Base-by-base conservation (phyloP, 2,329 filamentous ascomycete species). In the Trichoderma sp. region DNA sequence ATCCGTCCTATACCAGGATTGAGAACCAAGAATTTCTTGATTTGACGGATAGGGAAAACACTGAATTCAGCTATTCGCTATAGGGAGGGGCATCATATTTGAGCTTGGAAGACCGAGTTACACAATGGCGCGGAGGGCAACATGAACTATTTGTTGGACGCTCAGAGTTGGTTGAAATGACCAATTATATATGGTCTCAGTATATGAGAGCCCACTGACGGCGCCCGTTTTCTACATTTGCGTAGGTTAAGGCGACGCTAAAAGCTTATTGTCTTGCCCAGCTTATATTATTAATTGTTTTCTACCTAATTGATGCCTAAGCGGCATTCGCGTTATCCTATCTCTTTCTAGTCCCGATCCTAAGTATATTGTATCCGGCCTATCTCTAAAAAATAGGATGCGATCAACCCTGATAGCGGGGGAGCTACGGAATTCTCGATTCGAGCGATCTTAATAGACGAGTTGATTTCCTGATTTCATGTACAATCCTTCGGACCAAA, bases 21-120 rank as follows among this genome's bases (percentile, higher is more conserved):
- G 87, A 88, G 76, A 90, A 91, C 71, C 88, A 91, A 77, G 89
- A 91, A 81, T 91, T 87, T 79, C 80, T 88, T 68, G 89, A 92
- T 75, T 77, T 91, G 71, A 91, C 89, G 4, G 89, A 92, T 75
- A 79, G 82, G 68, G 89, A 92, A 81, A 92, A 90, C 70, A 80
- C 82, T 1, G 86, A 91, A 75, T 91, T 92, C 74, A 77, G 86
- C 0, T 92, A 92, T 75, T 84, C 82, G 24, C 70, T 88, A 59
- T 87, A 79, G 19, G 13, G 31, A 31, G 33, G 6, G 43, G 27
- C 4, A 13, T 14, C 21, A 14, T 31, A 27, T 43, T 21, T n/a
- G 33, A 19, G 24, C 29, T 56, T 37, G 29, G 8, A 19, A 19
- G 3, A n/a, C 19, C 3, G n/a, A 49, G n/a, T 49, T 43, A 43